Conservation (phyloP, 2,329 filamentous ascomycete species). For the Fusarium napiforme region DNA sequence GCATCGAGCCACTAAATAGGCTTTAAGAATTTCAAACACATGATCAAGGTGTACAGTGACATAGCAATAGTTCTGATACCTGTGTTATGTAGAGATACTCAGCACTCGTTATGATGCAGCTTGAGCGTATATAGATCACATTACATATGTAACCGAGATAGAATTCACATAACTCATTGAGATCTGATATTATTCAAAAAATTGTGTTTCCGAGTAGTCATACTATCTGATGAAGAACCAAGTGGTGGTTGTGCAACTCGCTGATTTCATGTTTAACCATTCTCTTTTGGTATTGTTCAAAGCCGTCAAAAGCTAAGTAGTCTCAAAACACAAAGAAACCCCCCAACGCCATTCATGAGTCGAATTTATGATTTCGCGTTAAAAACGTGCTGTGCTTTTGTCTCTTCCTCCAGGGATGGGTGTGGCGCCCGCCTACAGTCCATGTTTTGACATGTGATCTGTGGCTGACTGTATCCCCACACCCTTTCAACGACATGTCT, state of each 20-base stretch:
- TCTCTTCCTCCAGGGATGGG: slow-evolving; percentile 2
- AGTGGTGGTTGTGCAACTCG: neutral
- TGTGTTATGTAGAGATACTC: neutral
- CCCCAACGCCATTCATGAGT: slow-evolving; percentile 44
- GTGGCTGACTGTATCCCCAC: slow-evolving; percentile 30
- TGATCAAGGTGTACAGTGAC: neutral
- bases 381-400: slow-evolving; percentile 30
- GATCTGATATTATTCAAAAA: slow-evolving; percentile 18
- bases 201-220: slow-evolving; percentile 26
- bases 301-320: slow-evolving; percentile 29
- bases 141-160: neutral
- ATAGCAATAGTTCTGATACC: too few relatives aligned
- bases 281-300: slow-evolving; percentile 32
- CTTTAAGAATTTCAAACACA: neutral
- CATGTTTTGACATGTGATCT: slow-evolving; percentile 36
- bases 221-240: neutral
- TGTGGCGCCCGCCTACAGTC: slow-evolving; percentile 2
- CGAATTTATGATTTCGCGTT: slow-evolving; percentile 39
- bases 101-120: neutral
- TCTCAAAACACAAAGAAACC: slow-evolving; percentile 37
- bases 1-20: neutral
- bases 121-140: neutral
- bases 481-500: slow-evolving; percentile 30
- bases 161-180: neutral
- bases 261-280: slow-evolving; percentile 17